A percentile compares a stretch with the other conserved stretches of the same genome.
Evolutionary conservation across 2,329 filamentous ascomycete species (phyloP).

Genomic region (Sclerotinia subarctica): DNA sequence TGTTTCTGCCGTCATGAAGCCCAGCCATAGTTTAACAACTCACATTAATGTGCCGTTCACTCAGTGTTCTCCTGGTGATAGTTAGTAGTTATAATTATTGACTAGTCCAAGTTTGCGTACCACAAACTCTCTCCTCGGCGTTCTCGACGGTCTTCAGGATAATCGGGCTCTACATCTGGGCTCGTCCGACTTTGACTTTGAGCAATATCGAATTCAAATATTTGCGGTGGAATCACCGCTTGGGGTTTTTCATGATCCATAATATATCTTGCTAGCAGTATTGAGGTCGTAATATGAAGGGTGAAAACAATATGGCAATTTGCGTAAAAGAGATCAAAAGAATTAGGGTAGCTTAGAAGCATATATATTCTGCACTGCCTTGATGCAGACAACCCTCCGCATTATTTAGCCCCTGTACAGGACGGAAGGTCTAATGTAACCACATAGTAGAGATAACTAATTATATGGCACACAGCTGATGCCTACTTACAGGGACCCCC

Average conservation of each 20-base stretch:
- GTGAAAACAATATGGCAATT: background rate
- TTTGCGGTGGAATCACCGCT: slow-evolving; percentile 30
- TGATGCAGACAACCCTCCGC: slow-evolving; percentile 17
- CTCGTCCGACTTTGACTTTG: slow-evolving; percentile 27
- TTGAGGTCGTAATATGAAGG: background rate
- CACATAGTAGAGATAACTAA: slow-evolving; percentile 6
- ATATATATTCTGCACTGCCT: slow-evolving; percentile 21
- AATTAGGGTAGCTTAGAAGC: slow-evolving; percentile 6
- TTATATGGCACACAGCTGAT: slow-evolving; percentile 19
- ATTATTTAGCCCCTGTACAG: slow-evolving; percentile 13
- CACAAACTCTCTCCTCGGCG: slow-evolving; percentile 34
- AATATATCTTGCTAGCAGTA: background rate
- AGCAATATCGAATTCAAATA: slow-evolving; percentile 30
- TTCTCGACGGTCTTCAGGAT: slow-evolving; percentile 32
- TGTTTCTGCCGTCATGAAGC: background rate
- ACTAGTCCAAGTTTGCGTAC: slow-evolving; percentile 24
- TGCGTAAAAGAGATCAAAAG: slow-evolving; percentile 3
- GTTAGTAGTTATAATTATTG: slow-evolving; percentile 20
- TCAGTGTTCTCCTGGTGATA: slow-evolving; percentile 40
- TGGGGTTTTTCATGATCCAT: slow-evolving; percentile 37
- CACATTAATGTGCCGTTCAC: slow-evolving; percentile 44
- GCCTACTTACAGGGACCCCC: background rate
- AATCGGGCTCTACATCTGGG: slow-evolving; percentile 28
- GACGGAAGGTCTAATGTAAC: slow-evolving; percentile 16
- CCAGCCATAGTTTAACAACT: slow-evolving; percentile 17